These are phyloP conservation scores for Monosporascus sp. DNA, from an alignment of 2,329 filamentous ascomycete genomes.

Conservation along the genomic window DNA sequence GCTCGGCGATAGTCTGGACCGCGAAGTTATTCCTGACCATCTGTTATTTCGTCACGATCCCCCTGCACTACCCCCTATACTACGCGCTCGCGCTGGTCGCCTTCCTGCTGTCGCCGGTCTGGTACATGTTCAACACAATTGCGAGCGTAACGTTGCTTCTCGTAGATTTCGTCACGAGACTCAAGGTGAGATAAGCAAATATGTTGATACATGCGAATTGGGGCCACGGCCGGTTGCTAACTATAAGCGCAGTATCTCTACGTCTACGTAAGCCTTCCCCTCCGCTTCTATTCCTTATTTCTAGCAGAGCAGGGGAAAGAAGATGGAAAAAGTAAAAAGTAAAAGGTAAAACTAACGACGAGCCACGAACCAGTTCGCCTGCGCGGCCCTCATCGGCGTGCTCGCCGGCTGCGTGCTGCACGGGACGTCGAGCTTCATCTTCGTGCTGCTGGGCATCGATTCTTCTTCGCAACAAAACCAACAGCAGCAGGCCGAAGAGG, in stretches of 20 bases:
- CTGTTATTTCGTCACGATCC: slow-evolving; percentile 20
- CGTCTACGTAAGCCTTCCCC: slow-evolving; percentile 22
- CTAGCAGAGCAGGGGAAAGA: neutral
- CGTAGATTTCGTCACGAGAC: slow-evolving; percentile 15
- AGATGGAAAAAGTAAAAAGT: neutral
- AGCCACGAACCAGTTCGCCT: slow-evolving; percentile 19
- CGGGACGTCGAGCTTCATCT: slow-evolving; percentile 21
- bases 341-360: neutral
- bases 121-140: slow-evolving; percentile 12
- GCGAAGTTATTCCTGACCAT: slow-evolving; percentile 10
- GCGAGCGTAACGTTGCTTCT: slow-evolving; percentile 8
- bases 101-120: slow-evolving; percentile 24
- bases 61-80: slow-evolving; percentile 23
- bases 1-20: slow-evolving; percentile 13
- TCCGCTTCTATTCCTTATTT: neutral
- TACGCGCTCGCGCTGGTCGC: slow-evolving; percentile 14
- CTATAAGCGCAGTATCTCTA: slow-evolving; percentile 21
- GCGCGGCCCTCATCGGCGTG: slow-evolving; percentile 23
- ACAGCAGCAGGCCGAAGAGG: neutral
- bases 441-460: slow-evolving; percentile 22
- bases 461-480: slow-evolving; percentile 8
- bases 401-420: slow-evolving; percentile 19
- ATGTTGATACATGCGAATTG: slow-evolving; percentile 1
- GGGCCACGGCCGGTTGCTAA: slow-evolving; percentile 3
- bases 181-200: slow-evolving; percentile 20